A percentile compares a stretch with the other conserved stretches of the same genome.
phyloP scores from a whole-genome alignment of 768 basidiomycete genomes.

The Hygrophorus russula region DNA sequence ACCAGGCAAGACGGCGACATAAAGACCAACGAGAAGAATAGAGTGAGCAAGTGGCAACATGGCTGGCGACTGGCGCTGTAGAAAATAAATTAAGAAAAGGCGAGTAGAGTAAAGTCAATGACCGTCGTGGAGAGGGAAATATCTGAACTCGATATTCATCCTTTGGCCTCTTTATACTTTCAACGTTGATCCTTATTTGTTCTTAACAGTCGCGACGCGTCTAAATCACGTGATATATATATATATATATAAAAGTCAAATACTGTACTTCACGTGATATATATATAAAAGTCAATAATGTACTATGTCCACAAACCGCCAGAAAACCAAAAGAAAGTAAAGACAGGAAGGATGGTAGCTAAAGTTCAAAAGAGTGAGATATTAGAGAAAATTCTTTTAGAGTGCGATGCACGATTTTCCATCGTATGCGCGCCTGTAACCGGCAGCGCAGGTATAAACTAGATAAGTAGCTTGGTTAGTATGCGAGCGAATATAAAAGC shows the following conservation, averaged over 20 bases:
- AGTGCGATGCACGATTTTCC: conserved; percentile 30
- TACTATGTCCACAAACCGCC: too few species aligned
- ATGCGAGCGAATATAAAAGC: background rate
- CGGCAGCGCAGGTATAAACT: conserved; percentile 43
- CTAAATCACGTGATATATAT: background rate
- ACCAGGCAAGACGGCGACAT: conserved; percentile 26
- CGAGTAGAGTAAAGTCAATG: conserved; percentile 17
- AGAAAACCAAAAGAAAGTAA: too few species aligned
- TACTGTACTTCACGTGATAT: background rate
- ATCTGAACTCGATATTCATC: background rate
- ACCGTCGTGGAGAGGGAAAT: conserved; percentile 11
- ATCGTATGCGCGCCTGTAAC: conserved; percentile 31
- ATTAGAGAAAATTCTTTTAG: conserved; percentile 12
- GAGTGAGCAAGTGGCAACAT: conserved; percentile 26
- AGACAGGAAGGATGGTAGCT: too few species aligned
- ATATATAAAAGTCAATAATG: background rate
- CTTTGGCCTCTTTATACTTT: background rate
- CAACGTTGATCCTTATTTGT: conserved; percentile 7
- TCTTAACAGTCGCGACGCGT: conserved; percentile 1
- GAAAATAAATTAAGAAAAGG: too few species aligned
- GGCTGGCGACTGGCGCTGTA: background rate
- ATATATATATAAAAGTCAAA: background rate
- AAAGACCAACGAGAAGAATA: conserved; percentile 24
- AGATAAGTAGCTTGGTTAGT: background rate
- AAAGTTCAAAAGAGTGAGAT: too few species aligned